These are phyloP conservation scores for Nemania abortiva DNA, from an alignment of 2,329 filamentous ascomycete genomes.

Conservation along the genomic window DNA sequence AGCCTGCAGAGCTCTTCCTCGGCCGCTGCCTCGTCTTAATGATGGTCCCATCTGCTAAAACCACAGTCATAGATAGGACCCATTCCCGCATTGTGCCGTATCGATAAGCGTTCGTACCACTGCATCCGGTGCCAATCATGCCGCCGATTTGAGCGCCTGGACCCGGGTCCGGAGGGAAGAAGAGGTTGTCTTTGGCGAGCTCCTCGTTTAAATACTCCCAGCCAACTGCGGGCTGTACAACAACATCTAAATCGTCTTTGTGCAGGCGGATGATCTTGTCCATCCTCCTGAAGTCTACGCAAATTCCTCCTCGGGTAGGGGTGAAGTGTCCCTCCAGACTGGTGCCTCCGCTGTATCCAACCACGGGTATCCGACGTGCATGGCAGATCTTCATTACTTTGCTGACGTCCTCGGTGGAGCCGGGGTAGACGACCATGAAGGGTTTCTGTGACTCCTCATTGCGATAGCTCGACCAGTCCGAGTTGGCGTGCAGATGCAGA, in stretches of 20 bases:
- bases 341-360: constrained; percentile 80
- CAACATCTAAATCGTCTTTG: constrained; percentile 74
- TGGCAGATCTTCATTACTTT: constrained; percentile 82
- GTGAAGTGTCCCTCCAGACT: constrained; percentile 84
- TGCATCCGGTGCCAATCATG: constrained; percentile 75
- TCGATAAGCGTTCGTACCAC: constrained; percentile 83
- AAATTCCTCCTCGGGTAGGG: constrained; percentile 78
- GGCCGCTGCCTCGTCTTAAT: constrained; percentile 84
- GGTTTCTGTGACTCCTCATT: constrained; percentile 62
- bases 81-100: constrained; percentile 93
- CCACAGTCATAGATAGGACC: constrained; percentile 84
- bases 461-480: constrained; percentile 73
- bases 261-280: constrained; percentile 76
- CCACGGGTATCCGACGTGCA: constrained; percentile 76
- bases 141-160: constrained; percentile 88
- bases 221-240: constrained; percentile 79
- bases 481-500: constrained; percentile 68
- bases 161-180: constrained; percentile 87
- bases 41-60: constrained; percentile 83
- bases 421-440: constrained; percentile 78
- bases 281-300: constrained; percentile 82
- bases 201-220: constrained; percentile 84
- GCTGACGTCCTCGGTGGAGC: constrained; percentile 79
- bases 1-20: constrained; percentile 83
- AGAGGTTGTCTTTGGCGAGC: constrained; percentile 75